Percentiles rank a stretch among this genome's conserved stretches.
These are phyloP conservation scores for Pseudogymnoascus sp. DNA, from an alignment of 2,329 filamentous ascomycete species.

Conservation along the genomic window DNA sequence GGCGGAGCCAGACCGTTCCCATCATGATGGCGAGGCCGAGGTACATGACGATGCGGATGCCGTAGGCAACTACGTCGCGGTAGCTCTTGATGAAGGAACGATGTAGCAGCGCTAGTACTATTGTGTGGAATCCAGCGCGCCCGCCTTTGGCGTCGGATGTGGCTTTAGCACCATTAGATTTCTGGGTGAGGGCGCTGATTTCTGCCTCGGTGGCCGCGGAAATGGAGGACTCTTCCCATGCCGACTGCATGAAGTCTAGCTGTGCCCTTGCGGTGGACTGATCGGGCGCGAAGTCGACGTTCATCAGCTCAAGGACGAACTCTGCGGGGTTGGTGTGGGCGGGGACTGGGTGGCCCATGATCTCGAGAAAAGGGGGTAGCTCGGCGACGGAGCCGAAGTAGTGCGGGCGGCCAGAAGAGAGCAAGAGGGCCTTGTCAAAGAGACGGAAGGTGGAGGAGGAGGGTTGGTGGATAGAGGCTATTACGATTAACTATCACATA, in stretches of 20 bases:
- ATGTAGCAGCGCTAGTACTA: conserved; percentile 62
- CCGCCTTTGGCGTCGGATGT: conserved; percentile 17
- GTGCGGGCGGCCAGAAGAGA: conserved; percentile 62
- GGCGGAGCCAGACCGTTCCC: conserved; percentile 77
- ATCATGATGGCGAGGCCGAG: conserved; percentile 72
- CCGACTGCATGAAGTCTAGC: conserved; percentile 44
- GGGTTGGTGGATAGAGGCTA: conserved; percentile 80
- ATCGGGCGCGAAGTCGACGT: conserved; percentile 61
- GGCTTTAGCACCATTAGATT: conserved; percentile 10
- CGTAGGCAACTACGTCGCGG: conserved; percentile 76
- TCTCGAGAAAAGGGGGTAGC: conserved; percentile 56
- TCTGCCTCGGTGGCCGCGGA: conserved; percentile 28
- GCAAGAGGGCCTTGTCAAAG: conserved; percentile 70
- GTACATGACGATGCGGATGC: conserved; percentile 78
- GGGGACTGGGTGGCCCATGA: conserved; percentile 55
- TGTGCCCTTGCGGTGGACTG: conserved; percentile 39
- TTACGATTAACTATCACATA: conserved; percentile 55
- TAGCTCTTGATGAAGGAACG: conserved; percentile 77
- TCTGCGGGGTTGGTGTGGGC: conserved; percentile 71
- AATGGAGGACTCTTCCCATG: conserved; percentile 46
- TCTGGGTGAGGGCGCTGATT: conserved; percentile 18
- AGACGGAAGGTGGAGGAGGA: conserved; percentile 71
- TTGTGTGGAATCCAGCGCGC: conserved; percentile 22
- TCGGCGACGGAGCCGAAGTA: conserved; percentile 61
- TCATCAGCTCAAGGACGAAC: conserved; percentile 70